Base-by-base conservation (phyloP, 805 yeast genomes). In the Wickerhamiella spandovensis region DNA sequence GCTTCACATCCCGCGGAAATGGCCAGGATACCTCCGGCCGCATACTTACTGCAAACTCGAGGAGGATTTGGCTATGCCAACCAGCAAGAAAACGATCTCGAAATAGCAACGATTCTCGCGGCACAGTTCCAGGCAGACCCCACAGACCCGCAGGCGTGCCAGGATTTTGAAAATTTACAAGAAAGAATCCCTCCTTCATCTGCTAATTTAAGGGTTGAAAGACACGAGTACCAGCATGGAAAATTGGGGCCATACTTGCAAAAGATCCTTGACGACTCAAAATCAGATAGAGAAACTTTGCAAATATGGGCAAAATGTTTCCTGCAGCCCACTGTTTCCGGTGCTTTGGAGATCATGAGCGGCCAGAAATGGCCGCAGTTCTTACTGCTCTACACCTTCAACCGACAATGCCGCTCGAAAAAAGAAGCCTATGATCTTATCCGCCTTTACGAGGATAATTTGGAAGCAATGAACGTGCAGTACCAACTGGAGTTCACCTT, bases 361-460 rank as follows among this genome's bases (percentile, higher is more conserved):
- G 51, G 43, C 43, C 17, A 44, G 9, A 13, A 17, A 6, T 63
- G 67, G 67, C 66, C 67, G 6, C 49, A 48, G 15, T 62, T 62
- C 43, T 49, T 64, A 32, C 46, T 59, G 20, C 47, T 57, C 7
- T 57, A 58, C 52, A 59, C 62, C 0, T 47, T 60, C 20, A 50
- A 60, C 39, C 56, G 67, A 25, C 50, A 48, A 15, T 51, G 56
- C 44, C 24, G 25, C 2, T 47, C 58, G 4, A 51, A 63, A 12
- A 18, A 53, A 13, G 61, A 57, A 23, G 65, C 62, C 1, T 52
- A 58, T 49, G 42, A 52, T 15, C 54, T 58, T 9, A 46, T 60
- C 5, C 49, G 60, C 13, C 50, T 53, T n/a, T 57, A 53, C 32
- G 57, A 61, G 44, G n/a, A 42, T 25, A 17, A 30, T 43, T 30